Evolutionary conservation across 345 rosid genomes (phyloP).

Genomic region (Crucihimalaya himalaica): DNA sequence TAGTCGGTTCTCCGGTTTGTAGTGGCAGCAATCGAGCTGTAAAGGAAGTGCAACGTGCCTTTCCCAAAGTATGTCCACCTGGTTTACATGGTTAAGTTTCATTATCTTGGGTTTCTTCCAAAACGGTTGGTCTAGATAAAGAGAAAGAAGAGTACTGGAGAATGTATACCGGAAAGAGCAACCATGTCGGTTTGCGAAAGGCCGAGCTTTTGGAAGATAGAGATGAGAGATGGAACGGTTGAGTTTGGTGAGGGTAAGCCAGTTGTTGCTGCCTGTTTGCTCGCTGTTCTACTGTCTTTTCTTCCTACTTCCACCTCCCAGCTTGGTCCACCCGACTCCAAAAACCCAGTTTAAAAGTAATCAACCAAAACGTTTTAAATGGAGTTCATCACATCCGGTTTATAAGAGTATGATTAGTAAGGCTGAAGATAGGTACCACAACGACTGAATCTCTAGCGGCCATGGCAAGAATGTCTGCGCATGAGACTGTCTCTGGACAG

Average conservation of each 20-base stretch:
- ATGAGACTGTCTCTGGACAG: constrained; percentile 79
- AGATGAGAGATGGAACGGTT: constrained; percentile 50
- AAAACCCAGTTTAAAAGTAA: not conserved
- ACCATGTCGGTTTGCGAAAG: constrained; percentile 70
- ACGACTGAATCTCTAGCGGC: constrained; percentile 80
- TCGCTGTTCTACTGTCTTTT: constrained; percentile 63
- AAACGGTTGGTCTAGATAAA: not conserved
- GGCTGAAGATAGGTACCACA: constrained; percentile 45
- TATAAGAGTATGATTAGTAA: not conserved
- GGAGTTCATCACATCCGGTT: not conserved
- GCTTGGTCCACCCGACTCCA: constrained; percentile 85
- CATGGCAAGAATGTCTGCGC: constrained; percentile 85
- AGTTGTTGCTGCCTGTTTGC: constrained; percentile 62
- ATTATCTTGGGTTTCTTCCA: not conserved
- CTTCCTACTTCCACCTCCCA: constrained; percentile 89
- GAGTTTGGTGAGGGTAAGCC: constrained; percentile 79
- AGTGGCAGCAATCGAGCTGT: constrained; percentile 52
- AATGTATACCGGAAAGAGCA: constrained; percentile 63
- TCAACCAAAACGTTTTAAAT: not conserved
- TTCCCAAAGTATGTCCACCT: constrained; percentile 87
- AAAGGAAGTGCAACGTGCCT: constrained; percentile 76
- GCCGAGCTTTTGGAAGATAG: constrained; percentile 73
- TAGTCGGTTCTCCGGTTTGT: constrained; percentile 37
- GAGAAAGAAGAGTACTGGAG: constrained; percentile 5
- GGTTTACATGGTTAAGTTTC: constrained; percentile 2